phyloP scores from a whole-genome alignment of 2,329 filamentous ascomycete species.

The Lizonia empirigonia region DNA sequence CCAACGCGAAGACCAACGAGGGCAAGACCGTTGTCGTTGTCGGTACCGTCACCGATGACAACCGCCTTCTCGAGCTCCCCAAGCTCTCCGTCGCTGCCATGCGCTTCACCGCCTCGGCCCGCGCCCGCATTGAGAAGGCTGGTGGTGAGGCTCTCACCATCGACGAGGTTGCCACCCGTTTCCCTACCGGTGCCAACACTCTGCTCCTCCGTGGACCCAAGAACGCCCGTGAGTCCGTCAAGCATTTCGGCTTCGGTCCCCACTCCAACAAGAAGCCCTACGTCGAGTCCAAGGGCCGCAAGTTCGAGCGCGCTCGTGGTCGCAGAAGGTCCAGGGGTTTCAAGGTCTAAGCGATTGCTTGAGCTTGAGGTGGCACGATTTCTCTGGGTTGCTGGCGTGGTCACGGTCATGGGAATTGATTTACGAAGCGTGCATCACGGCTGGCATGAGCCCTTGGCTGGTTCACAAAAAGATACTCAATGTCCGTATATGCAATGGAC shows the following conservation, averaged over 20 bases:
- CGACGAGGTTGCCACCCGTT: slow-evolving; percentile 94
- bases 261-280: slow-evolving; percentile 99
- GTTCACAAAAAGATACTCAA: slow-evolving; percentile 48
- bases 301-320: slow-evolving; percentile 99
- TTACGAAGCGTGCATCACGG: slow-evolving; percentile 47
- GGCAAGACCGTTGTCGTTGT: slow-evolving; percentile 87
- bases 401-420: slow-evolving; percentile 44
- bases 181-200: slow-evolving; percentile 96
- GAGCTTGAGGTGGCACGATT: slow-evolving; percentile 36
- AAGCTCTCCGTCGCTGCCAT: slow-evolving; percentile 94
- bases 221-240: slow-evolving; percentile 96
- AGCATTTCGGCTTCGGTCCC: slow-evolving; percentile 98
- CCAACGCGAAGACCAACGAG: slow-evolving; percentile 61
- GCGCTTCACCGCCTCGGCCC: slow-evolving; percentile 94
- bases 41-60: slow-evolving; percentile 22
- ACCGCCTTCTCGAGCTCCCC: slow-evolving; percentile 64
- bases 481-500: slow-evolving; percentile 44
- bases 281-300: slow-evolving; percentile 97
- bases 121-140: slow-evolving; percentile 89
- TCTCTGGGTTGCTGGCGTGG: slow-evolving; percentile 48
- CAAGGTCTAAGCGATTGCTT: slow-evolving; percentile 82
- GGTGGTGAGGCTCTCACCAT: slow-evolving; percentile 95
- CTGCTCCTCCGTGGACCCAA: slow-evolving; percentile 96
- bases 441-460: slow-evolving; percentile 40
- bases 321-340: slow-evolving; percentile 98